Evolutionary conservation across 345 rosid species (phyloP).

Genomic region (Kandelia obovata): DNA sequence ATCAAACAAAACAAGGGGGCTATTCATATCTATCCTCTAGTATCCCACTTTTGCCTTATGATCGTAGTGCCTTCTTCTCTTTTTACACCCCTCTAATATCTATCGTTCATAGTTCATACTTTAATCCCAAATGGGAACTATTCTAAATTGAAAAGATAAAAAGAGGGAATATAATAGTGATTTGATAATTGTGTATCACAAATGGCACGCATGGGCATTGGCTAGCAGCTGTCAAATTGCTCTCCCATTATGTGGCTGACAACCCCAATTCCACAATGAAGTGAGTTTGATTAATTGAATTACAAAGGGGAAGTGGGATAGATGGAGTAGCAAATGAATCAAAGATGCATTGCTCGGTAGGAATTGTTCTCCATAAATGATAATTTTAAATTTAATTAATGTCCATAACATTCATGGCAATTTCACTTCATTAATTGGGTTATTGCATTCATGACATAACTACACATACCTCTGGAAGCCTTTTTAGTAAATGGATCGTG

Average conservation of each 20-base stretch:
- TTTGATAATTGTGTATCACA: neutral
- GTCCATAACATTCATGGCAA: no score
- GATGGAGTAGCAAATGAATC: slow-evolving; percentile 14
- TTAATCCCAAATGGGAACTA: neutral
- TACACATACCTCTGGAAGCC: no score
- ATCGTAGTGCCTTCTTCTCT: slow-evolving; percentile 11
- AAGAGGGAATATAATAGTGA: neutral
- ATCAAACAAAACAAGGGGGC: no score
- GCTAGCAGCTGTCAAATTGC: slow-evolving; percentile 15
- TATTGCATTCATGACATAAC: no score
- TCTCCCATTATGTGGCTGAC: slow-evolving; percentile 8
- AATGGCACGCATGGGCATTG: neutral
- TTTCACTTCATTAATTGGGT: no score
- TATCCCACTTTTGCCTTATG: no score
- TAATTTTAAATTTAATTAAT: no score
- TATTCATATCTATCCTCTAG: no score
- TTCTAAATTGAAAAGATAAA: no score
- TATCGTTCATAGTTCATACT: slow-evolving; percentile 1
- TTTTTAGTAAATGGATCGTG: no score
- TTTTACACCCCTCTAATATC: neutral
- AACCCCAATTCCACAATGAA: slow-evolving; percentile 8
- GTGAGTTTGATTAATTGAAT: slow-evolving; percentile 1
- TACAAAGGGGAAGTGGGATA: neutral
- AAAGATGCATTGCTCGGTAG: slow-evolving; percentile 13
- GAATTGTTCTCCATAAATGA: neutral